Evolutionary conservation across 2,329 filamentous ascomycete genomes (phyloP), one percentile per base, ranked within the genome.

Genomic region (Stagonosporopsis chrysanthemi): DNA sequence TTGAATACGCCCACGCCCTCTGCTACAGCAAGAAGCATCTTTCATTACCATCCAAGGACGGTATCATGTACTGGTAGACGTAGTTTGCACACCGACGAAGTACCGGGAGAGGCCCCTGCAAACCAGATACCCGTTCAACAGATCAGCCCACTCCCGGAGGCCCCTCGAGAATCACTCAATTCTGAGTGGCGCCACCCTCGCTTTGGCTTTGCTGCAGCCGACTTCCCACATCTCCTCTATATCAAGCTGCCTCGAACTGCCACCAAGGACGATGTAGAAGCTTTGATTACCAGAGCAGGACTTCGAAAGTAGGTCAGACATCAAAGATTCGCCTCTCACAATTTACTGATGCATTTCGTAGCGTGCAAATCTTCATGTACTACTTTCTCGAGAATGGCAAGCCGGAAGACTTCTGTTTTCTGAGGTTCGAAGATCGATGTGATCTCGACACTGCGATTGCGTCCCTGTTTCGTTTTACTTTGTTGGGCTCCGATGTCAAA

Each of bases 121-220:
- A 15, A 44, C 6, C 17, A 17, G 3, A 6, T 3, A 5, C 2
- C 49, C 12, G 33, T 22, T 8, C 6, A 23, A 12, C 1, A 19
- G 5, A 14, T 9, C 9, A 3, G 9, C 2, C n/a, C 31, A 8
- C 1, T 42, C 3, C 23, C 47, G 4, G 8, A 17, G 7, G 1
- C 15, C 2, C 4, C 19, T 17, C 26, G 3, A 17, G n/a, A 36
- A 5, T 17, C 22, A 6, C 19, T 1, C 8, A 17, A 15, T 28
- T 11, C 50, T n/a, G 12, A n/a, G 12, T 43, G 39, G 45, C 45
- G 45, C 31, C 52, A 55, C 22, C 39, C 38, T 33, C 9, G 14
- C 23, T 12, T 26, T 15, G 45, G 52, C 2, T 44, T 55, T n/a
- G 7, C 39, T 24, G 26, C 31, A 26, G 15, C 24, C 28, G 52